Conservation (phyloP, 2,329 filamentous ascomycete species). For the Talaromyces sp. region DNA sequence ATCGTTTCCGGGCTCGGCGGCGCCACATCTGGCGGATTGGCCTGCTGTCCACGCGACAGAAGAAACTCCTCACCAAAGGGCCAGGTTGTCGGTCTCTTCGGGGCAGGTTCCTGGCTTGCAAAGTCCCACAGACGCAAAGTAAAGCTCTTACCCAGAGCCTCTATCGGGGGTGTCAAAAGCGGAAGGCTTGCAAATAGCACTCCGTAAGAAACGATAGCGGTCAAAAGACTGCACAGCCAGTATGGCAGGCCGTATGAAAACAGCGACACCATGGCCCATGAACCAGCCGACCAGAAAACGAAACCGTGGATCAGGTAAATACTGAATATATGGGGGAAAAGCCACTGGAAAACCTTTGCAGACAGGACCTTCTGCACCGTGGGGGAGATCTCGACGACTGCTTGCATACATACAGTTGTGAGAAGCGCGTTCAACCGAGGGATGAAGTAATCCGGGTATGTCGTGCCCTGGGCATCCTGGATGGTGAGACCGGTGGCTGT, state of each 20-base stretch:
- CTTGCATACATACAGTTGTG: conserved; percentile 31
- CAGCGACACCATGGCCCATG: conserved; percentile 17
- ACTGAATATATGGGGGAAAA: conserved; percentile 47
- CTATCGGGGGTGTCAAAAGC: conserved; percentile 17
- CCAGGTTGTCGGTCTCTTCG: conserved; percentile 14
- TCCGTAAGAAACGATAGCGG: conserved; percentile 16
- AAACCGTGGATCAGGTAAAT: conserved; percentile 45
- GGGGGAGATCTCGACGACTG: conserved; percentile 29
- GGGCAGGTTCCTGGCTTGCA: conserved; percentile 11
- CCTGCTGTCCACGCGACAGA: not conserved
- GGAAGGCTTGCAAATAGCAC: conserved; percentile 14
- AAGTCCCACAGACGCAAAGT: conserved; percentile 12
- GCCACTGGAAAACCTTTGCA: conserved; percentile 31
- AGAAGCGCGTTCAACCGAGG: conserved; percentile 41
- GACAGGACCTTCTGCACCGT: conserved; percentile 39
- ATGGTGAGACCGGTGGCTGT: conserved; percentile 31
- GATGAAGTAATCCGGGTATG: conserved; percentile 40
- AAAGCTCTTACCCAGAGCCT: conserved; percentile 15
- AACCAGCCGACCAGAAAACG: conserved; percentile 25
- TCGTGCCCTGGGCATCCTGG: conserved; percentile 24
- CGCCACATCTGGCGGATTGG: not conserved
- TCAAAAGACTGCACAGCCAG: conserved; percentile 18
- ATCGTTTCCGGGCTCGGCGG: not conserved
- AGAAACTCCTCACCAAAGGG: conserved; percentile 14
- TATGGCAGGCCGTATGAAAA: conserved; percentile 17